A percentile compares a stretch with the other conserved stretches of the same genome.
These are phyloP conservation scores for Anthostomella pinea DNA, from an alignment of 2,329 filamentous ascomycete species.

Conservation along the genomic window DNA sequence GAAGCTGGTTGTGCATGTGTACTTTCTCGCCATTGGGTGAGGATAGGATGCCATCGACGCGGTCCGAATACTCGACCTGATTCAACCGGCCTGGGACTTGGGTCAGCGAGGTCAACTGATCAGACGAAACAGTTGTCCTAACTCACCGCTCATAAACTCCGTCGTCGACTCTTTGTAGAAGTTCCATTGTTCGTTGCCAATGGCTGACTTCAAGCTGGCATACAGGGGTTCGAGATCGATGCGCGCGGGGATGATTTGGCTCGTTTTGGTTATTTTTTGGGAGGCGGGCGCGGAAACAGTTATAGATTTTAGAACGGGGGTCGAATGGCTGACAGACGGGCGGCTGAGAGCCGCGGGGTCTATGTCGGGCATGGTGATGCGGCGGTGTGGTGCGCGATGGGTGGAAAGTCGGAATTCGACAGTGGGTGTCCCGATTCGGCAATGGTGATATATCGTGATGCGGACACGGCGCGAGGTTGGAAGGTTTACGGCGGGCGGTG, in stretches of 20 bases:
- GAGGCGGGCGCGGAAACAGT: constrained; percentile 48
- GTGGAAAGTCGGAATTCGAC: constrained; percentile 14
- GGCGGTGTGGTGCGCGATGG: constrained; percentile 13
- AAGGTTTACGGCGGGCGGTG: constrained; percentile 15
- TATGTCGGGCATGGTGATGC: constrained; percentile 61
- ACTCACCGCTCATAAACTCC: constrained; percentile 61
- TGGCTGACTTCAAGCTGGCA: constrained; percentile 56
- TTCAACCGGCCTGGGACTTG: constrained; percentile 55
- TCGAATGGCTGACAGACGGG: constrained; percentile 55
- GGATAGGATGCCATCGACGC: constrained; percentile 58
- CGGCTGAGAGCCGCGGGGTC: constrained; percentile 67
- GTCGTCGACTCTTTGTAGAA: constrained; percentile 62
- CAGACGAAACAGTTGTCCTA: constrained; percentile 1
- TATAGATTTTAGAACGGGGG: constrained; percentile 59
- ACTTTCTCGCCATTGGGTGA: constrained; percentile 57
- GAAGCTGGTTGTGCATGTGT: constrained; percentile 66
- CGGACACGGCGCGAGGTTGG: constrained; percentile 16
- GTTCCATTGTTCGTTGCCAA: constrained; percentile 61
- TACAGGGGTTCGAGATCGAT: constrained; percentile 68
- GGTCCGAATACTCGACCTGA: constrained; percentile 57
- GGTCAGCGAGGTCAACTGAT: constrained; percentile 28
- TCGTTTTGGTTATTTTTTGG: constrained; percentile 55
- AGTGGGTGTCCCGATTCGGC: constrained; percentile 20
- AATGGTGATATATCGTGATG: constrained; percentile 24
- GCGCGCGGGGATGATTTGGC: constrained; percentile 61